Base-by-base conservation (phyloP, 129 eudicot genomes). In the Glebionis coronaria region DNA sequence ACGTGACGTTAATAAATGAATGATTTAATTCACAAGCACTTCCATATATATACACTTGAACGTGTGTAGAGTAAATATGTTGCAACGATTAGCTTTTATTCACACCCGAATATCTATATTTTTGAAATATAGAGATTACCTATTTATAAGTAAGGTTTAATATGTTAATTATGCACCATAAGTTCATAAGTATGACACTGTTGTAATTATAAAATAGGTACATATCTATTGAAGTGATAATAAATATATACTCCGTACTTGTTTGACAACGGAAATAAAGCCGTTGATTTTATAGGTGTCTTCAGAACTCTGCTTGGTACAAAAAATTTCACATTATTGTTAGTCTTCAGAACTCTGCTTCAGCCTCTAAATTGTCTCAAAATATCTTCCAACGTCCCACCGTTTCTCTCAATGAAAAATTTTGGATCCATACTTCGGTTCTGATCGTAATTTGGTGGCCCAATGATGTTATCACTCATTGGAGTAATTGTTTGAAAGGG, bases 381-480 rank as follows among this genome's bases (percentile, higher is more conserved):
- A 21, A 88, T 58, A 73, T 82, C 96, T 67, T 70, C 88, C 63
- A 88, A 68, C 76, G 78, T 73, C 10, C 91, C 95, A 53, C 82
- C 77, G 9, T 62, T 84, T 23, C 71, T 77, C 8, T 80, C 16
- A 16, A 29, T 9, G 55, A 4, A 13, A 15, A 65, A 9, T 14
- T 73, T 76, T 13, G 40, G 63, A 21, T 13, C 59, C 9, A 47
- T 19, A 56, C 28, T 71, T 2, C 8, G 14, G 54, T 57, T 50
- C 49, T 78, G n/a, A 6, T 28, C 77, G 14, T 58, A 69, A 55
- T 57, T 72, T 12, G 76, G 55, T n/a, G 73, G 25, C 14, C 55
- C 57, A 21, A 70, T 4, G 16, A 45, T 59, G 62, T 50, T 25
- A 20, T 74, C 69, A 49, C 63, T 60, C 28, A 16, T 44, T 25